These are phyloP conservation scores for Mrakia blollopis DNA, from an alignment of 768 basidiomycete genomes.

Conservation along the genomic window DNA sequence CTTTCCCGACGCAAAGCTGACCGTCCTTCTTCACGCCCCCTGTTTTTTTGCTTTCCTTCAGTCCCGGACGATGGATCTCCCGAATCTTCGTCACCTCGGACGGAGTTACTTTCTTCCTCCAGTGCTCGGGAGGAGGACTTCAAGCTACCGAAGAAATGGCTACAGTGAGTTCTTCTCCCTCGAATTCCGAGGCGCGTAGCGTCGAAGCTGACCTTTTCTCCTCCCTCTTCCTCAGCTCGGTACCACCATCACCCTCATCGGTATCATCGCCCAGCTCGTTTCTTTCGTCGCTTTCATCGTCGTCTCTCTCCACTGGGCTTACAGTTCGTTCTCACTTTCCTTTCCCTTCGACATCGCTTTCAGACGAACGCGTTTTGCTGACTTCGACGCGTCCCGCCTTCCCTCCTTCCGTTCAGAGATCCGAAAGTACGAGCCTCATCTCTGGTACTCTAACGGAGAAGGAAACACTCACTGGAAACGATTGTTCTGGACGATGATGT, in stretches of 20 bases:
- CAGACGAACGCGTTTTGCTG: neutral
- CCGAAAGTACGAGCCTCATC: neutral
- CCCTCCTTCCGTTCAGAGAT: neutral
- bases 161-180: neutral
- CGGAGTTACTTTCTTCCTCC: neutral
- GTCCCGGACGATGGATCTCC: neutral
- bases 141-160: neutral
- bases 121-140: neutral
- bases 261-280: neutral
- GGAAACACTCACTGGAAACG: neutral
- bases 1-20: neutral
- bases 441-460: neutral
- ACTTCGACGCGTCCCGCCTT: neutral
- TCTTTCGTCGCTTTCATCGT: neutral
- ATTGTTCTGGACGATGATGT: neutral
- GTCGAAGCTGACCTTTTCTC: neutral
- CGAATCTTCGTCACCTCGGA: neutral
- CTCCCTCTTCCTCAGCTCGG: neutral
- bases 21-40: neutral
- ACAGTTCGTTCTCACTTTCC: neutral
- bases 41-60: neutral
- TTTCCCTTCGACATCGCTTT: neutral
- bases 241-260: conserved; percentile 4
- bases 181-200: neutral
- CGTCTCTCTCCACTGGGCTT: neutral